Evolutionary conservation across 1,284 basidiomycete species (phyloP).

Genomic region (Rhodofomes roseus): DNA sequence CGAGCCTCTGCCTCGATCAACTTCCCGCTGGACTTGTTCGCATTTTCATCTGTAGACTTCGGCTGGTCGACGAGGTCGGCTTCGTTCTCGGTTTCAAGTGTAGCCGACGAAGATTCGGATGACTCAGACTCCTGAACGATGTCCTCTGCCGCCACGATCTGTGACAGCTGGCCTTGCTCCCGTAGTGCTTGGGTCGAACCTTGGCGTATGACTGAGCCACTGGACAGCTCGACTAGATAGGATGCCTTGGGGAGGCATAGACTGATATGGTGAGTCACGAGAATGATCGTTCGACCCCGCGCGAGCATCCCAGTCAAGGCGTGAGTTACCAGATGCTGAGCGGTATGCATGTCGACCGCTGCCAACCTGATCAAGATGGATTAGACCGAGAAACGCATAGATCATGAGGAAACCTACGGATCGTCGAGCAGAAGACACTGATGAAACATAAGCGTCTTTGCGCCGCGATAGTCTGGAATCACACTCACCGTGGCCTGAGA

Average conservation of each 20-base stretch:
- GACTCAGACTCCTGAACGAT: constrained; percentile 24
- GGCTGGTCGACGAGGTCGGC: constrained; percentile 29
- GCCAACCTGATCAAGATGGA: constrained; percentile 53
- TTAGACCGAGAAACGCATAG: neutral
- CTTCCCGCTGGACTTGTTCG: constrained; percentile 38
- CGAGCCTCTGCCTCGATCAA: constrained; percentile 60
- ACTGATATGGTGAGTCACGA: constrained; percentile 86
- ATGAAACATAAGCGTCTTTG: constrained; percentile 18
- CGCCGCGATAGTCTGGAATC: neutral
- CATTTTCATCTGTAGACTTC: constrained; percentile 10
- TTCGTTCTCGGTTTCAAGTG: constrained; percentile 39
- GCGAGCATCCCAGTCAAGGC: constrained; percentile 65
- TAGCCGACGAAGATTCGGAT: constrained; percentile 12
- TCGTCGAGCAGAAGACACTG: constrained; percentile 84
- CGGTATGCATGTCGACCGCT: constrained; percentile 88
- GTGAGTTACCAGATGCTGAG: constrained; percentile 65
- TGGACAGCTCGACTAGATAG: constrained; percentile 64
- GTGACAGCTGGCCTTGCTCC: constrained; percentile 45
- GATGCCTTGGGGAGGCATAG: constrained; percentile 63
- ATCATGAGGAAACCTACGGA: constrained; percentile 41
- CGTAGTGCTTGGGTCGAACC: constrained; percentile 57
- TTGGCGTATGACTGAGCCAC: constrained; percentile 56
- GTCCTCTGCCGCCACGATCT: constrained; percentile 48
- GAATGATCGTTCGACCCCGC: constrained; percentile 66
- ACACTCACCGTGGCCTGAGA: constrained; percentile 51